Evolutionary conservation across 202 grass and related monocot genomes (phyloP), one percentile per base, ranked within the genome.

Genomic region (Bolboschoenoplectus hybrid): DNA sequence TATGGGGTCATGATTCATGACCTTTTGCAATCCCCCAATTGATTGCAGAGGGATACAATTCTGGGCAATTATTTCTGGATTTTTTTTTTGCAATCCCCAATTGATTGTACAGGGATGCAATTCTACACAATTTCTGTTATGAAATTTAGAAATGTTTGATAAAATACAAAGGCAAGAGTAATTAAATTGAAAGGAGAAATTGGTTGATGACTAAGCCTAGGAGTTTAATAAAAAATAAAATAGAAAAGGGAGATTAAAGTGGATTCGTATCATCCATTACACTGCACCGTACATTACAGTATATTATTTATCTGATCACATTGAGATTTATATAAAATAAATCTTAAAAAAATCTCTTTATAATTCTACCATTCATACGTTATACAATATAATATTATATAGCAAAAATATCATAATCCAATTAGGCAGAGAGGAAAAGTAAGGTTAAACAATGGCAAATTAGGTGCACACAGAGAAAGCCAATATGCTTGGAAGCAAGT

Each of bases 131-230:
- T 82, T 91, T 88, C 68, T 84, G 84, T 82, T 26, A 50, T 74
- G 10, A 46, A 41, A 75, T 85, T 90, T 74, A 62, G 58, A 1
- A 62, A 19, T 62, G 58, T 20, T n/a, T 62, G 20, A 62, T 16
- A 7, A 62, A 62, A 62, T 62, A n/a, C 78, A 83, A 70, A 56
- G 26, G 26, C 26, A 26, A 26, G 26, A 26, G 26, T 26, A 26
- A 26, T 26, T 26, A 26, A 26, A 26, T 26, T 26, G 26, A 26
- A 26, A 26, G 88, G 51, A 89, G 76, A 70, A 91, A 62, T 62
- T 94, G 90, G 85, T 63, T 45, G 81, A 88, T 89, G 85, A 89
- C 84, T 86, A 94, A 87, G 70, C 74, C 81, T 56, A 50, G 46
- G 7, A 57, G 63, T 85, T 72, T 91, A 68, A 66, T 36, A 38